Evolutionary conservation across 768 basidiomycete genomes (phyloP).

Genomic region (Dentipellis fragilis): DNA sequence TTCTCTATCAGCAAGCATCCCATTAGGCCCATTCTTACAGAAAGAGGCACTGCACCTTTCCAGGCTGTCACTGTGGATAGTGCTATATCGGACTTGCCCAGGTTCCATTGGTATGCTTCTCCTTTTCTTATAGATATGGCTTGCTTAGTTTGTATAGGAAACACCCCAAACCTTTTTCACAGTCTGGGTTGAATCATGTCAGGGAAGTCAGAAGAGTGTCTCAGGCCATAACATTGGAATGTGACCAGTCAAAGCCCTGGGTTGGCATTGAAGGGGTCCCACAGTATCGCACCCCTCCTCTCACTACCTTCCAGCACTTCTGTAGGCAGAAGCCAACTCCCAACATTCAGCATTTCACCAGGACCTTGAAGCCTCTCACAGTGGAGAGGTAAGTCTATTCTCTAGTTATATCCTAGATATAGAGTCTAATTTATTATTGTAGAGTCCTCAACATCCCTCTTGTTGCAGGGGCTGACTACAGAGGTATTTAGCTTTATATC

Average conservation of each 20-base stretch:
- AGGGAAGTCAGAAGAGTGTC: slow-evolving; percentile 1
- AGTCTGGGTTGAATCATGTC: slow-evolving; percentile 20
- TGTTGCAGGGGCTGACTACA: slow-evolving; percentile 50
- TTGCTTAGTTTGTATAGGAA: slow-evolving; percentile 6
- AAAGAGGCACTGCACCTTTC: slow-evolving; percentile 38
- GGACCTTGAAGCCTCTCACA: slow-evolving; percentile 35
- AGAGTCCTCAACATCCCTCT: slow-evolving; percentile 59
- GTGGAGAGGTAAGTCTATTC: slow-evolving; percentile 43
- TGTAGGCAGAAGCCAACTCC: slow-evolving; percentile 35
- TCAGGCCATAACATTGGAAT: slow-evolving; percentile 22
- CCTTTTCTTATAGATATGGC: not conserved
- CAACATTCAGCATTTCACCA: slow-evolving; percentile 63
- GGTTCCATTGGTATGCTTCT: slow-evolving; percentile 58
- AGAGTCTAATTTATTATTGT: not conserved
- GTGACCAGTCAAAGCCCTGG: slow-evolving; percentile 25
- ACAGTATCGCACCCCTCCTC: slow-evolving; percentile 26
- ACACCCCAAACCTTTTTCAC: slow-evolving; percentile 8
- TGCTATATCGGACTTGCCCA: slow-evolving; percentile 63
- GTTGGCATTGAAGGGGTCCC: slow-evolving; percentile 24
- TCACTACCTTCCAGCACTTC: slow-evolving; percentile 33
- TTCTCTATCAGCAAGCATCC: slow-evolving; percentile 28
- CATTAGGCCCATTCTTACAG: slow-evolving; percentile 35
- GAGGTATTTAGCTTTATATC: slow-evolving; percentile 27
- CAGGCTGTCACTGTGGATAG: slow-evolving; percentile 51
- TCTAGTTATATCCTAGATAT: not conserved